phyloP scores from a whole-genome alignment of 257 asterid genomes.

The Pogostemon cablin region DNA sequence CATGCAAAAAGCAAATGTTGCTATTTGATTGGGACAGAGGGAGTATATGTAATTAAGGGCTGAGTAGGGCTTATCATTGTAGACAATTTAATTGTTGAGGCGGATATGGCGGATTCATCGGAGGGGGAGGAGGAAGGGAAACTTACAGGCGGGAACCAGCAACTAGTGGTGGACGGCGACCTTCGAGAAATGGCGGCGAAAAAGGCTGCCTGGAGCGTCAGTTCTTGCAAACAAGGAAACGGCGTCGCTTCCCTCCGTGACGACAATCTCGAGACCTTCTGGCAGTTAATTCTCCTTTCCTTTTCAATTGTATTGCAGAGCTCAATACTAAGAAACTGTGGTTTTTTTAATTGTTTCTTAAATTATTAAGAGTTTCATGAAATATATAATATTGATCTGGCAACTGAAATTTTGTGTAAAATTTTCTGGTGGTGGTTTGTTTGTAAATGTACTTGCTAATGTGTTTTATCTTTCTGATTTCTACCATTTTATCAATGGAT shows the following conservation, averaged over 20 bases:
- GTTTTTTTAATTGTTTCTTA: not conserved
- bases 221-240: conserved; percentile 94
- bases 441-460: conserved; percentile 2
- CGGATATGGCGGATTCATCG: conserved; percentile 76
- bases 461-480: conserved; percentile 4
- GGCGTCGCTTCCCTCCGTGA: conserved; percentile 84
- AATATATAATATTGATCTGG: conserved; percentile 3
- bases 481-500: conserved; percentile 7
- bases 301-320: not conserved
- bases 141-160: conserved; percentile 67
- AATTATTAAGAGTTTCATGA: not conserved
- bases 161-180: conserved; percentile 72
- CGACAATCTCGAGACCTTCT: conserved; percentile 87
- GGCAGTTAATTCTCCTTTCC: conserved; percentile 62
- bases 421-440: not conserved
- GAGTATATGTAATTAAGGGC: not conserved
- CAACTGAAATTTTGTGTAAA: not conserved
- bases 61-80: conserved; percentile 26
- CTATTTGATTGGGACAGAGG: too few species aligned
- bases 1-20: too few species aligned
- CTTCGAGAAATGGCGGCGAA: conserved; percentile 91
- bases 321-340: not conserved
- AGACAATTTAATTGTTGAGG: conserved; percentile 7
- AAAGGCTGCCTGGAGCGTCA: conserved; percentile 96
- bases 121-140: conserved; percentile 95